A percentile compares a stretch with the other conserved stretches of the same genome.
Conservation (phyloP, 2,329 filamentous ascomycete genomes). For the Chrysoporthe austroafricana region DNA sequence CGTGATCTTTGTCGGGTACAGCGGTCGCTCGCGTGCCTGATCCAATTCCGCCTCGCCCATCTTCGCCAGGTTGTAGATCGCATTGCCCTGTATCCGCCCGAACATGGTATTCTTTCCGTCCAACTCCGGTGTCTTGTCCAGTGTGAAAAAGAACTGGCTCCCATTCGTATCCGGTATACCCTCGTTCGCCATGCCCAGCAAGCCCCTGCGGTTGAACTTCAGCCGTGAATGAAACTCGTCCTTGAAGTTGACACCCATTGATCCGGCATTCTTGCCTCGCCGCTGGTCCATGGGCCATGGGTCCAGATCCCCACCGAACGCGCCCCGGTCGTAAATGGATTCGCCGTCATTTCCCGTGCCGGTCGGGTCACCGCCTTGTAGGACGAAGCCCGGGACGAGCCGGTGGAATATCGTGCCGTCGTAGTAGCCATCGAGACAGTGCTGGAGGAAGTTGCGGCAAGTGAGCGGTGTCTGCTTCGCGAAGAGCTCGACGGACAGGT, state of each 20-base stretch:
- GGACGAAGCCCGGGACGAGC: constrained; percentile 85
- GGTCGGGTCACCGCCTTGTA: constrained; percentile 94
- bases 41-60: constrained; percentile 87
- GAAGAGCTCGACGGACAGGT: constrained; percentile 90
- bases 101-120: constrained; percentile 92
- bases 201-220: constrained; percentile 87
- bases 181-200: constrained; percentile 96
- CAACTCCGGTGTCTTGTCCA: constrained; percentile 83
- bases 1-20: constrained; percentile 83
- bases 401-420: constrained; percentile 93
- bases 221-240: constrained; percentile 93
- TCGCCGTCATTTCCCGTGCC: constrained; percentile 91
- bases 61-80: constrained; percentile 93
- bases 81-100: constrained; percentile 88
- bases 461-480: constrained; percentile 91
- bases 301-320: constrained; percentile 73
- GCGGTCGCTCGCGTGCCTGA: constrained; percentile 77
- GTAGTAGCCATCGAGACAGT: constrained; percentile 95
- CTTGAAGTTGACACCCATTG: constrained; percentile 63
- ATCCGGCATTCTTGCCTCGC: constrained; percentile 63
- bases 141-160: constrained; percentile 95
- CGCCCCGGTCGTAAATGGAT: constrained; percentile 86
- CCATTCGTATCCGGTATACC: constrained; percentile 79
- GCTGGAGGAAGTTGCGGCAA: constrained; percentile 93
- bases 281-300: constrained; percentile 71